phyloP scores from a whole-genome alignment of 257 asterid genomes.

The Penstemon newberryi region DNA sequence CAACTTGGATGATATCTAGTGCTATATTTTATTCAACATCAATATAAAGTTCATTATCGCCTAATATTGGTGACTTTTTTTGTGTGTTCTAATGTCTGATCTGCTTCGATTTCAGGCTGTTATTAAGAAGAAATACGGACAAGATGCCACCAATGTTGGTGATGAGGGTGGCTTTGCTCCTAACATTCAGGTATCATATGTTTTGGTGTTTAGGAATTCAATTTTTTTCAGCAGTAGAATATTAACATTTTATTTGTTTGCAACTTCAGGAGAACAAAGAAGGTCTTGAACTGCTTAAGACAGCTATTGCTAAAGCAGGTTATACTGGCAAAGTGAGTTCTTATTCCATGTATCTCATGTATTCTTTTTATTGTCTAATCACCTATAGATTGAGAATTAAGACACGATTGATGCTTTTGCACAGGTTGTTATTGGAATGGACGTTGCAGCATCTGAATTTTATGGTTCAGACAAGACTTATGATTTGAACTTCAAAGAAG shows the following conservation, averaged over 20 bases:
- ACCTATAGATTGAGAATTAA: neutral
- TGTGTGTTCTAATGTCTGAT: neutral
- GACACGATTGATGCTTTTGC: conserved; percentile 5
- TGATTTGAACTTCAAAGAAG: conserved; percentile 97
- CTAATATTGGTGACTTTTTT: neutral
- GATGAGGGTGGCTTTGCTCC: conserved; percentile 99
- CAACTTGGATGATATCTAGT: too few species aligned
- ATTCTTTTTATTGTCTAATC: neutral
- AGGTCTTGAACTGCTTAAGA: conserved; percentile 95
- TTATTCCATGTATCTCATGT: neutral
- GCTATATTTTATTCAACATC: neutral
- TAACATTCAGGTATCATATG: conserved; percentile 68
- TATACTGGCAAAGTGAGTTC: conserved; percentile 72
- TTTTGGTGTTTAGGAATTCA: conserved; percentile 5
- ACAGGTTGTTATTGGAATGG: conserved; percentile 98
- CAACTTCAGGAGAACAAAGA: conserved; percentile 88
- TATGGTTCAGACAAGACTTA: conserved; percentile 73
- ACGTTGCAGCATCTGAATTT: conserved; percentile 99
- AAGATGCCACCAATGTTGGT: conserved; percentile 97
- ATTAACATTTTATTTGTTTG: conserved; percentile 20
- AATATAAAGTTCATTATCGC: neutral
- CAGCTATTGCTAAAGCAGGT: conserved; percentile 95
- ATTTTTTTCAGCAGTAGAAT: conserved; percentile 11
- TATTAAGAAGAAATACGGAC: conserved; percentile 95
- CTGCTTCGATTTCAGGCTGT: conserved; percentile 56